Evolutionary conservation across 306 rosid genomes (phyloP).

Genomic region (Cicer yamashitae): DNA sequence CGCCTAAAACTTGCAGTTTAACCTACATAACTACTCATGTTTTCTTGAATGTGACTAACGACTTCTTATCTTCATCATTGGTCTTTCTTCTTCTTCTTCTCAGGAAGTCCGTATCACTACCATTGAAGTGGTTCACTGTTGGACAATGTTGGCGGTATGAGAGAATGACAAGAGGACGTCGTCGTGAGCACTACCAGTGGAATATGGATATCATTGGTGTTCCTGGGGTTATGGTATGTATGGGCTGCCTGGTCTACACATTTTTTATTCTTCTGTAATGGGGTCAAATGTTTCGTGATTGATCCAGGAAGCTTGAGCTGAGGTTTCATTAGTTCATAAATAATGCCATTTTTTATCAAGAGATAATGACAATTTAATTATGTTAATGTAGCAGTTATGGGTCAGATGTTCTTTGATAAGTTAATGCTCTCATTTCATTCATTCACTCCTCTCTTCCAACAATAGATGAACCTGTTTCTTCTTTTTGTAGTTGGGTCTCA

Average conservation of each 20-base stretch:
- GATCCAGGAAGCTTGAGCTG: slow-evolving; percentile 27
- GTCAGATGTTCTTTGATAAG: slow-evolving; percentile 30
- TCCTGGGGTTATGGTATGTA: slow-evolving; percentile 86
- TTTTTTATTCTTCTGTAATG: slow-evolving; percentile 22
- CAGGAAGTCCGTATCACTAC: slow-evolving; percentile 90
- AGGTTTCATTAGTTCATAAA: slow-evolving; percentile 21
- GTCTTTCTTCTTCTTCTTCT: slow-evolving; percentile 44
- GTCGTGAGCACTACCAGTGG: slow-evolving; percentile 98
- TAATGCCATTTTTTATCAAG: neutral
- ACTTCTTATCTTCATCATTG: slow-evolving; percentile 53
- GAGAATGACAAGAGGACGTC: slow-evolving; percentile 97
- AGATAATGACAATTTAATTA: slow-evolving; percentile 29
- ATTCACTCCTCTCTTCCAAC: slow-evolving; percentile 31
- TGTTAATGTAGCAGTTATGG: slow-evolving; percentile 15
- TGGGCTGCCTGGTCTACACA: slow-evolving; percentile 38
- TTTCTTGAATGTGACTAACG: slow-evolving; percentile 51
- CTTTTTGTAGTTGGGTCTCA: slow-evolving; percentile 30
- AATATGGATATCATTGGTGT: slow-evolving; percentile 97
- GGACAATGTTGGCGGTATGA: slow-evolving; percentile 99
- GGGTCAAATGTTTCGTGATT: slow-evolving; percentile 17
- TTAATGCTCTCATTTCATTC: slow-evolving; percentile 20
- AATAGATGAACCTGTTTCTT: slow-evolving; percentile 14
- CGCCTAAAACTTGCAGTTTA: slow-evolving; percentile 27
- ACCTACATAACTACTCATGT: slow-evolving; percentile 37
- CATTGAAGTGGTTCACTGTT: slow-evolving; percentile 95